A percentile compares a stretch with the other conserved stretches of the same genome.
phyloP scores from a whole-genome alignment of 305 asterid species.

The Striga hermonthica region DNA sequence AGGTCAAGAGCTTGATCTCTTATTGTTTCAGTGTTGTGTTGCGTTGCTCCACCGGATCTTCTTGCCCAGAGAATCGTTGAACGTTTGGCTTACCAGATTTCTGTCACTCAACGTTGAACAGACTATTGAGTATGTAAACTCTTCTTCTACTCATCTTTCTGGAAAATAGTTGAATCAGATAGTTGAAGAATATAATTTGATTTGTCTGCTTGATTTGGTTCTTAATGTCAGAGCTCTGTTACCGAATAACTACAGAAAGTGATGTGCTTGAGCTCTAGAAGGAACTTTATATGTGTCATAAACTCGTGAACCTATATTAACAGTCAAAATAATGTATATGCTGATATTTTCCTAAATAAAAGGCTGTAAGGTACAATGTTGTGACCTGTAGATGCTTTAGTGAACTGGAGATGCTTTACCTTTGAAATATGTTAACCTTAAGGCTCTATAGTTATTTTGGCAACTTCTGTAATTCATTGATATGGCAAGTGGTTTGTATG shows the following conservation, averaged over 20 bases:
- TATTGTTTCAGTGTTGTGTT: slow-evolving; percentile 97
- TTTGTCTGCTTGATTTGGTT: slow-evolving; percentile 25
- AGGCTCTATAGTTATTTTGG: too few relatives aligned
- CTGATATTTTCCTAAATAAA: too few relatives aligned
- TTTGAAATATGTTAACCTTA: too few relatives aligned
- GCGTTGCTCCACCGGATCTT: slow-evolving; percentile 92
- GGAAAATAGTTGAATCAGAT: slow-evolving; percentile 21
- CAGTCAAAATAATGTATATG: too few relatives aligned
- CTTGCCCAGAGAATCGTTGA: slow-evolving; percentile 74
- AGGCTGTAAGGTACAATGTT: too few relatives aligned
- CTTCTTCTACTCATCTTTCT: slow-evolving; percentile 35
- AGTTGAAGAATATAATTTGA: slow-evolving; percentile 10
- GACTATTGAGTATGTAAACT: slow-evolving; percentile 81
- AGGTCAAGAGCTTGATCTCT: slow-evolving; percentile 90
- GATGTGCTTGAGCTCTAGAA: slow-evolving; percentile 48
- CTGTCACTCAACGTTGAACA: slow-evolving; percentile 70
- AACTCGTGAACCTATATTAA: slow-evolving; percentile 61
- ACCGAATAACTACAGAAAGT: slow-evolving; percentile 1
- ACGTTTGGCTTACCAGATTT: slow-evolving; percentile 82
- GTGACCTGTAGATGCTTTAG: too few relatives aligned
- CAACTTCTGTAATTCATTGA: too few relatives aligned
- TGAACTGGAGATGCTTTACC: too few relatives aligned
- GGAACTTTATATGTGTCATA: slow-evolving; percentile 90
- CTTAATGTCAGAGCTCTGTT: slow-evolving; percentile 7
- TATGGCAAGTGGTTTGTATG: too few relatives aligned